Evolutionary conservation across 352 stramenopile species (phyloP), one percentile per base, ranked within the genome.

Genomic region (Phytophthora meadii): DNA sequence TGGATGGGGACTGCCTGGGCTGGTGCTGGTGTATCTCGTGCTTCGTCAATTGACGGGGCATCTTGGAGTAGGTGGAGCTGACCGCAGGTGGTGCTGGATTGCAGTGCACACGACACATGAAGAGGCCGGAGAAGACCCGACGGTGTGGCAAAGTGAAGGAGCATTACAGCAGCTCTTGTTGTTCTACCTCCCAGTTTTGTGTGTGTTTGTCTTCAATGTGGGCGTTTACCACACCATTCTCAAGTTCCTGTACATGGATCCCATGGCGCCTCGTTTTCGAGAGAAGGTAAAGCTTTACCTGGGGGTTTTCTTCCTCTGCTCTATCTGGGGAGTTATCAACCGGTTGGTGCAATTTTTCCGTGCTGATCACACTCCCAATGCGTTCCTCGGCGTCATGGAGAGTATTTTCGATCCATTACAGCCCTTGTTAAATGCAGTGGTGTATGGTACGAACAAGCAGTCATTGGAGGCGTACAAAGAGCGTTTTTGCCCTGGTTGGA

Each of bases 41-140:
- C 64, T 92, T 53, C 79, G 82, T 0, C 84, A 93, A 59, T 71
- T 93, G 57, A 92, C 81, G 0, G 84, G 82, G 5, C 77, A 90
- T 47, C 34, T 93, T 41, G 82, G 82, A 55, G 82, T 93, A 4
- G 84, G 84, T 25, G 70, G 72, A 15, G 82, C 84, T 5, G 84
- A 93, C 54, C 84, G 84, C 1, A 77, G 69, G 15, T 93, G 84
- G 84, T 93, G 84, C 52, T 93, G 84, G 84, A 90, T 93, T 54
- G 74, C 82, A 3, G 77, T 85, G 1, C 80, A 88, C 30, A 39
- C 68, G 0, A 74, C 70, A 1, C 41, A 50, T 37, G 54, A 70
- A 54, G 62, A 65, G 28, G 24, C n/a, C 46, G 53, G 45, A 54
- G 57, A 78, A 8, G 63, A 87, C n/a, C 63, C 68, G 9, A 27